Evolutionary conservation across 1,284 basidiomycete species (phyloP), one percentile per base, ranked within the genome.

Genomic region (Fomitiporia mediterranea): DNA sequence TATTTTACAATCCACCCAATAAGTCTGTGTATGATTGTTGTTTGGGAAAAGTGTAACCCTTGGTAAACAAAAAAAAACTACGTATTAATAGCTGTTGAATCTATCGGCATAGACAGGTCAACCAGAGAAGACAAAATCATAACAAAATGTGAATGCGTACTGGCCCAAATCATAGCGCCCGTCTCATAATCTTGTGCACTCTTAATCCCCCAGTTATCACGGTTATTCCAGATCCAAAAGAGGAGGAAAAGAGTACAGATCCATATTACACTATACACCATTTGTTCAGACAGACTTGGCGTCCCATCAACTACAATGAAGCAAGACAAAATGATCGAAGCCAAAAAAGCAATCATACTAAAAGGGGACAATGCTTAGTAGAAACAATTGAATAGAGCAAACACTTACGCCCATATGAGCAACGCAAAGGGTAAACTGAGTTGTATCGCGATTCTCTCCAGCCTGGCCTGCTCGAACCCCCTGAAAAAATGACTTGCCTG

Each of bases 391-490:
- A n/a, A n/a, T n/a, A n/a, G n/a, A n/a, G n/a, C 6, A 30, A 19
- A 15, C 4, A 60, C 62, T 28, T 21, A 65, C 64, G 60, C 63
- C 65, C 65, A 66, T 60, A 67, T 65, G 8, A 67, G 61, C 21
- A 66, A 53, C 23, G 64, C 65, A 48, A 64, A 67, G 17, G 65
- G 65, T 7, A 66, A 49, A 40, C 64, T 65, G 37, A 64, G 65
- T 9, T 62, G 53, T 27, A 67, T 64, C 1, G 65, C 64, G 32
- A 67, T 55, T 21, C 55, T 60, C 49, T 63, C 60, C n/a, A 64
- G 54, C 3, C 65, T 65, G 25, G 57, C 57, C 28, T 50, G 57
- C 28, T 54, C 37, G 27, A 63, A 48, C 21, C 44, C 56, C 57
- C 62, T 61, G 15, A 48, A 51, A 9, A 66, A 42, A 56, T 62